phyloP scores from a whole-genome alignment of 2,329 filamentous ascomycete genomes.

The Samsoniella hepiali region DNA sequence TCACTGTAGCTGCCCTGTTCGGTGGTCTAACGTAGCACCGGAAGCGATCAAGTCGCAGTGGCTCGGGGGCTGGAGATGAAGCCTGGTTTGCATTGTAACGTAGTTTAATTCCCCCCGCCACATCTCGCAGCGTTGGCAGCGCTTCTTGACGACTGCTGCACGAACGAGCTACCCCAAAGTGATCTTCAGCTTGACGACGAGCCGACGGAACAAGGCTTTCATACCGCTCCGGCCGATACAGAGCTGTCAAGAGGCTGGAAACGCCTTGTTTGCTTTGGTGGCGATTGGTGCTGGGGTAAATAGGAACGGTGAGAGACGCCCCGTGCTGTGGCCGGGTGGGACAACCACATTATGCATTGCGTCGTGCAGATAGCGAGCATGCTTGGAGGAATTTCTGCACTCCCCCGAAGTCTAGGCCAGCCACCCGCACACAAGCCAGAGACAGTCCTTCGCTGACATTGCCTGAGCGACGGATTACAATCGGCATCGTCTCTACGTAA shows the following conservation, averaged over 20 bases:
- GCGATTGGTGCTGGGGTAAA: neutral
- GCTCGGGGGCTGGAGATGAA: neutral
- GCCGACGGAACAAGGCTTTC: neutral
- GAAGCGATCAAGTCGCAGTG: neutral
- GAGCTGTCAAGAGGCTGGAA: neutral
- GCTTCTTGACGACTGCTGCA: neutral
- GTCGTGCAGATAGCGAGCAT: neutral
- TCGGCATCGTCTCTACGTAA: neutral
- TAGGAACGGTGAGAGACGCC: neutral
- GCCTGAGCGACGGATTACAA: neutral
- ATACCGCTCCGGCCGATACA: neutral
- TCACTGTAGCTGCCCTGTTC: neutral
- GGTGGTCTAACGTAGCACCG: neutral
- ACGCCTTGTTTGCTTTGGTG: neutral
- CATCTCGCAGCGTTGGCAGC: neutral
- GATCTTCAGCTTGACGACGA: neutral
- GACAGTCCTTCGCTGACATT: neutral
- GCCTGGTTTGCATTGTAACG: constrained; percentile 7
- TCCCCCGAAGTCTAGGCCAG: neutral
- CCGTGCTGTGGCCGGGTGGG: neutral
- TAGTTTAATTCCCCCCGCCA: constrained; percentile 14
- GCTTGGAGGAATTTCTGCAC: neutral
- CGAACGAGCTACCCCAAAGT: neutral
- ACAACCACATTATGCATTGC: constrained; percentile 1
- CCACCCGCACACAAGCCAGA: neutral